phyloP scores from a whole-genome alignment of 768 basidiomycete genomes.

The Podaxis mareebaensis region DNA sequence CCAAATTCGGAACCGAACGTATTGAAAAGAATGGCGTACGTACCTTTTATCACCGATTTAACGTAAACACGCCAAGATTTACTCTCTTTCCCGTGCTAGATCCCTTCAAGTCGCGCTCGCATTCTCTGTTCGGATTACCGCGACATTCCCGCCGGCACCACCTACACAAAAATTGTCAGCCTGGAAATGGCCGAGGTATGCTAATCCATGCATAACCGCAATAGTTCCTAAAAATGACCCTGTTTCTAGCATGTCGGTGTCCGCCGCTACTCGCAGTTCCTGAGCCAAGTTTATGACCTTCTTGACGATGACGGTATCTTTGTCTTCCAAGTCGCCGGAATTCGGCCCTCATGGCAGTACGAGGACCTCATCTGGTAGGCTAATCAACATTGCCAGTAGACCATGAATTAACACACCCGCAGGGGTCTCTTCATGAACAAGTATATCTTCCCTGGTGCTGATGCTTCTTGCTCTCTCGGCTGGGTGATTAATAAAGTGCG shows the following conservation, averaged over 20 bases:
- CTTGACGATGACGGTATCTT: constrained; percentile 94
- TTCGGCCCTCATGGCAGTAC: constrained; percentile 96
- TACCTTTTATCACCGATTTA: not conserved
- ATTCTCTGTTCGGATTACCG: constrained; percentile 94
- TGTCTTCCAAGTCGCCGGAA: constrained; percentile 96
- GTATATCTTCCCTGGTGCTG: constrained; percentile 98
- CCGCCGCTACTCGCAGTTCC: constrained; percentile 86
- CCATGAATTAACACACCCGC: not conserved
- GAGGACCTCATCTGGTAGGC: constrained; percentile 93
- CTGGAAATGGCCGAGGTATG: constrained; percentile 97
- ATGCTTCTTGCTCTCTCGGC: constrained; percentile 92
- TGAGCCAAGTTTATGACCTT: constrained; percentile 89
- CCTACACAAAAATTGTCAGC: constrained; percentile 92
- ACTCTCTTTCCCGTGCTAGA: constrained; percentile 21
- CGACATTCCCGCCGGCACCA: constrained; percentile 77
- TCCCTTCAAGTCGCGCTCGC: constrained; percentile 70
- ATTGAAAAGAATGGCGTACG: constrained; percentile 76
- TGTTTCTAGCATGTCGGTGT: constrained; percentile 83
- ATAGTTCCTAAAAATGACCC: not conserved
- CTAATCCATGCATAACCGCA: not conserved
- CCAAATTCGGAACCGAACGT: constrained; percentile 88
- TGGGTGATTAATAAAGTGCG: constrained; percentile 79
- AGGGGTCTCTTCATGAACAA: constrained; percentile 98
- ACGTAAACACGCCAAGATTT: not conserved
- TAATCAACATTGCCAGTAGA: too few relatives aligned